Conservation (phyloP, 208 protist species). For the Acanthamoeba lenticulata region DNA sequence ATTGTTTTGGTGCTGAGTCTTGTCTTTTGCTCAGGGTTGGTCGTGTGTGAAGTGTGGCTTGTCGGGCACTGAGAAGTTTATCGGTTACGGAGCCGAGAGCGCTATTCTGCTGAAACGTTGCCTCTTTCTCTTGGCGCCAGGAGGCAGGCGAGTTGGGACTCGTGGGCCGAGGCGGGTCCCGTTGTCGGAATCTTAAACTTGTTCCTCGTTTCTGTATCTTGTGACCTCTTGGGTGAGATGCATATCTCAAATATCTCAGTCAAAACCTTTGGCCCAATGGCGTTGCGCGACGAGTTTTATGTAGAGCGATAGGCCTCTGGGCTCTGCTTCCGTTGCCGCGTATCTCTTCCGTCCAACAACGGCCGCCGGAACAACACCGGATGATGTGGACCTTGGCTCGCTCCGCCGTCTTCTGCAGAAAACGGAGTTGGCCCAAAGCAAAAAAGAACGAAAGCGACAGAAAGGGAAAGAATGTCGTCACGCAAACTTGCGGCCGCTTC, state of each 20-base stretch:
- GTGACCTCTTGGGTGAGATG: too few relatives aligned
- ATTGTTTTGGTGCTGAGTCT: not conserved
- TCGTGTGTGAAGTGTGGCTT: too few relatives aligned
- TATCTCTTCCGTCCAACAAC: not conserved
- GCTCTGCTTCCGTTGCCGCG: not conserved
- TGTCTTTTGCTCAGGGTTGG: not conserved
- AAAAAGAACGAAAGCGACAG: too few relatives aligned
- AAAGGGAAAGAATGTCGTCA: too few relatives aligned
- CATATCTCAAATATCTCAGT: not conserved
- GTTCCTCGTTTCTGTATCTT: too few relatives aligned
- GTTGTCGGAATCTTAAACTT: not conserved
- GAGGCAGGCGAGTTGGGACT: not conserved
- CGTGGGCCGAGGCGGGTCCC: not conserved
- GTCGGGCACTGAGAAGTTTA: not conserved
- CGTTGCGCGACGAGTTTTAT: not conserved
- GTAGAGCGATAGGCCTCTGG: not conserved
- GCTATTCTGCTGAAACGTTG: conserved; percentile 21
- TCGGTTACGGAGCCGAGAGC: not conserved
- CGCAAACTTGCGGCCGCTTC: not conserved
- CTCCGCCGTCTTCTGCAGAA: not conserved
- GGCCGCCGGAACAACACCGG: not conserved
- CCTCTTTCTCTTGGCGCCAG: not conserved
- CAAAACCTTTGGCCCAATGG: not conserved
- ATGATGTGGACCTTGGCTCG: too few relatives aligned
- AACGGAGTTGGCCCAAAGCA: too few relatives aligned